These are phyloP conservation scores for Penicillium mononematosum DNA, from an alignment of 495 filamentous ascomycete genomes.

Conservation along the genomic window DNA sequence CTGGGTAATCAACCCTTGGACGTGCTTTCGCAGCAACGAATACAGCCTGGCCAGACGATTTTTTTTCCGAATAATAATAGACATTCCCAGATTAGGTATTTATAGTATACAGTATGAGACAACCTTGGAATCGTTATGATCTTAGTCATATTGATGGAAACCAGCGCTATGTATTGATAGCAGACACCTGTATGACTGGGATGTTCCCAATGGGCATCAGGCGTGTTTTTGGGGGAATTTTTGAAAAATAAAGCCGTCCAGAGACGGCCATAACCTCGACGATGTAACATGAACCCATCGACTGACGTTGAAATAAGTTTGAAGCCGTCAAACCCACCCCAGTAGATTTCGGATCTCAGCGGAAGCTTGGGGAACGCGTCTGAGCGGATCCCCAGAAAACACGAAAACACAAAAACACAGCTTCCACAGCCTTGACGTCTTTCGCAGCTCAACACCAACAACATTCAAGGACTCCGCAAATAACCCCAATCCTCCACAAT, in stretches of 20 bases:
- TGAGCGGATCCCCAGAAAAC: slow-evolving; percentile 4
- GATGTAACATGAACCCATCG: background rate
- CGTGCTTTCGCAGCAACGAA: background rate
- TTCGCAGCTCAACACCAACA: background rate
- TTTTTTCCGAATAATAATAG: background rate
- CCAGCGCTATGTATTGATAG: background rate
- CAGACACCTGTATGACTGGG: background rate
- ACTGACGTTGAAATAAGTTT: background rate
- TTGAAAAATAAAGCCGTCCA: background rate
- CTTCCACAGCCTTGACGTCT: background rate
- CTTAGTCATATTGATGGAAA: background rate
- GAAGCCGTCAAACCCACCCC: background rate
- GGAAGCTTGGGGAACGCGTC: slow-evolving; percentile 6
- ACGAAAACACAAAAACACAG: background rate
- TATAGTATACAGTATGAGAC: background rate
- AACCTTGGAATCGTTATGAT: too few relatives aligned
- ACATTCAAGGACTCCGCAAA: background rate
- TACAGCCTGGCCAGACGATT: background rate
- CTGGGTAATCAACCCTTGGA: background rate
- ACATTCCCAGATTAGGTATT: background rate
- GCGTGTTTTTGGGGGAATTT: background rate
- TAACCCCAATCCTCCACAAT: slow-evolving; percentile 14
- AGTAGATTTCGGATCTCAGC: background rate
- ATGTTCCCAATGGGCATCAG: background rate
- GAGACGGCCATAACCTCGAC: background rate